These are phyloP conservation scores for Moniliella sp. DNA, from an alignment of 1,284 basidiomycete genomes.

Conservation along the genomic window DNA sequence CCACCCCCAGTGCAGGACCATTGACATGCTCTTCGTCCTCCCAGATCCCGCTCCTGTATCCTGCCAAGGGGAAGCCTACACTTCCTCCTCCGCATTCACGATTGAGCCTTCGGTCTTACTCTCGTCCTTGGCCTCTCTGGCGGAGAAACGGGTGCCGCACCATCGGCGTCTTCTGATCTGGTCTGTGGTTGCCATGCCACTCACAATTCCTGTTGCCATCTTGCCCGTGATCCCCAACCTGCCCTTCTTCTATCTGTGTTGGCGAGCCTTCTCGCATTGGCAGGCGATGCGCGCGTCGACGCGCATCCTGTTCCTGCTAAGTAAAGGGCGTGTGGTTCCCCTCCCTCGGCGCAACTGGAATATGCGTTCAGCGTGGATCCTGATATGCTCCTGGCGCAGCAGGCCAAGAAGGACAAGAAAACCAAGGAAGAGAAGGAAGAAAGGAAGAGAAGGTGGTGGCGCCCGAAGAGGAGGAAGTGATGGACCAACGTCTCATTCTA, in stretches of 20 bases:
- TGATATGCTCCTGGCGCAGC: too few species aligned
- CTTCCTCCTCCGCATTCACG: constrained; percentile 1
- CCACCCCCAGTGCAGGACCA: not conserved
- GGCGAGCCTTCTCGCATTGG: constrained; percentile 26
- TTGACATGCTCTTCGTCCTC: not conserved
- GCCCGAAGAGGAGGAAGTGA: not conserved
- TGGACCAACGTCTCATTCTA: not conserved
- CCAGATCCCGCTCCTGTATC: constrained; percentile 18
- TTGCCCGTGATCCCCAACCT: constrained; percentile 29
- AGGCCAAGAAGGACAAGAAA: too few species aligned
- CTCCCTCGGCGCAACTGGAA: too few species aligned
- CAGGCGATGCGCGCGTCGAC: constrained; percentile 5
- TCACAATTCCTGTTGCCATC: constrained; percentile 25
- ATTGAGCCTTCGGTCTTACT: constrained; percentile 6
- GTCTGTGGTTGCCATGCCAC: constrained; percentile 20
- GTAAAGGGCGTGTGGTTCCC: too few species aligned
- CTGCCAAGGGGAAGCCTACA: constrained; percentile 11
- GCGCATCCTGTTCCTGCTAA: too few species aligned
- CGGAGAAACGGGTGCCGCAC: constrained; percentile 13
- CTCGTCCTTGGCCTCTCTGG: constrained; percentile 10
- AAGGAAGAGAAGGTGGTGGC: too few species aligned
- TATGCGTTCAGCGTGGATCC: too few species aligned
- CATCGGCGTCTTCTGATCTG: constrained; percentile 14
- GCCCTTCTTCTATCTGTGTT: constrained; percentile 30
- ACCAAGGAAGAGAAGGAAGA: too few species aligned